These are phyloP conservation scores for Fistulifera pelliculosa DNA, from an alignment of 108 stramenopile genomes.

Conservation along the genomic window DNA sequence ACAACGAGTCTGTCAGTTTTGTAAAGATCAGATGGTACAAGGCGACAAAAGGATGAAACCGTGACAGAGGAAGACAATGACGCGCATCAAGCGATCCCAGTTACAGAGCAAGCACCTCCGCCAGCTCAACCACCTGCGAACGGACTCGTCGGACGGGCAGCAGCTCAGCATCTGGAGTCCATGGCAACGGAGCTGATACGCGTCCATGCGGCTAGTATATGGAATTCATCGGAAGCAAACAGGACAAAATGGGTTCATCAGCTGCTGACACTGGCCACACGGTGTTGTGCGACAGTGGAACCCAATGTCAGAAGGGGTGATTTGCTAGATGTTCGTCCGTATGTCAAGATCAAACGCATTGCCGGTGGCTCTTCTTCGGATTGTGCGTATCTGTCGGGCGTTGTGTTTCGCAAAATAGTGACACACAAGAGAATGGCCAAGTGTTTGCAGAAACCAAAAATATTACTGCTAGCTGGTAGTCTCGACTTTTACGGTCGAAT, in stretches of 20 bases:
- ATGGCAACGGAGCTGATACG: conserved; percentile 40
- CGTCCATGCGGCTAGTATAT: conserved; percentile 60
- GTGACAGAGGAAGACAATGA: neutral
- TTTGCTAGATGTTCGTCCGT: conserved; percentile 70
- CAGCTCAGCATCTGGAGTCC: conserved; percentile 16
- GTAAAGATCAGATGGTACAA: conserved; percentile 50
- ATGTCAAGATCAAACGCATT: conserved; percentile 65
- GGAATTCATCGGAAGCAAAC: conserved; percentile 25
- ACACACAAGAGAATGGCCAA: conserved; percentile 80
- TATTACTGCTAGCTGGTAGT: conserved; percentile 86
- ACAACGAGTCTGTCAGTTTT: conserved; percentile 67
- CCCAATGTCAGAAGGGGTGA: conserved; percentile 85
- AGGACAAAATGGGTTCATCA: conserved; percentile 47
- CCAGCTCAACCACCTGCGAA: neutral
- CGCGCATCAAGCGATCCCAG: neutral
- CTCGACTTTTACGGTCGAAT: conserved; percentile 59
- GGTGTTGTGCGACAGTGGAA: conserved; percentile 79
- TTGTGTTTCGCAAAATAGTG: conserved; percentile 87
- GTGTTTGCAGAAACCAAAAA: conserved; percentile 70
- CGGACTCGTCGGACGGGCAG: conserved; percentile 1
- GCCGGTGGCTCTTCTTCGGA: conserved; percentile 74
- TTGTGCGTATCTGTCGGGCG: conserved; percentile 82
- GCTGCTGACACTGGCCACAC: conserved; percentile 66
- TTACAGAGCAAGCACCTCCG: neutral
- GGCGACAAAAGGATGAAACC: conserved; percentile 16